phyloP scores from a whole-genome alignment of 768 basidiomycete species.

The Russula olivacea region DNA sequence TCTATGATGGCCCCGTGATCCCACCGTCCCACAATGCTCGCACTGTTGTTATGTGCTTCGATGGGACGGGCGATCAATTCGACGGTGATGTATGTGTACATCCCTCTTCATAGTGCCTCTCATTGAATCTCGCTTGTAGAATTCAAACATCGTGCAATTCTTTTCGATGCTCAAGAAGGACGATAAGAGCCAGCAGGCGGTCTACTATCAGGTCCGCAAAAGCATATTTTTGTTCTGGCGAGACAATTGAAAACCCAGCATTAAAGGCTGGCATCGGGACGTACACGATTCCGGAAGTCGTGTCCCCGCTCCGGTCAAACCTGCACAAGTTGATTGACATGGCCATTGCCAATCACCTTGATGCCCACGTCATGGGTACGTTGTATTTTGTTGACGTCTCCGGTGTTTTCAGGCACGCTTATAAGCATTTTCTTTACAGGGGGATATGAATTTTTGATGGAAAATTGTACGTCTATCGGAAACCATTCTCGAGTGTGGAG shows the following conservation, averaged over 20 bases:
- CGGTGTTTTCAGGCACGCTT: neutral
- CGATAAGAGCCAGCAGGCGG: slow-evolving; percentile 35
- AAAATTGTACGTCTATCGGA: slow-evolving; percentile 47
- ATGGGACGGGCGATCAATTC: slow-evolving; percentile 60
- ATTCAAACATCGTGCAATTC: slow-evolving; percentile 53
- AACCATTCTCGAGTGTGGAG: neutral
- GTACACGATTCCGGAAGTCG: slow-evolving; percentile 57
- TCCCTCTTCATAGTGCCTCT: neutral
- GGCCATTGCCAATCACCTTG: slow-evolving; percentile 55
- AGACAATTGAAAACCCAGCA: neutral
- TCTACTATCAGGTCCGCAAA: slow-evolving; percentile 35
- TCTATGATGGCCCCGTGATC: slow-evolving; percentile 20
- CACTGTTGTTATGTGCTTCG: slow-evolving; percentile 50
- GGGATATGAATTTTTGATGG: slow-evolving; percentile 75
- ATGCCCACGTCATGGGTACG: slow-evolving; percentile 66
- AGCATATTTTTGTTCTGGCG: neutral
- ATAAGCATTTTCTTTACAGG: slow-evolving; percentile 34
- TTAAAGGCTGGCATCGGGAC: slow-evolving; percentile 65
- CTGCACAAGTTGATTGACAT: slow-evolving; percentile 51
- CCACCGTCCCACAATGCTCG: slow-evolving; percentile 21
- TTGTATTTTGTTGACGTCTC: neutral
- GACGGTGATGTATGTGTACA: slow-evolving; percentile 49
- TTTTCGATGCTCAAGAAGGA: slow-evolving; percentile 69
- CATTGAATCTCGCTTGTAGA: neutral
- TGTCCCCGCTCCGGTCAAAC: slow-evolving; percentile 50